phyloP scores from a whole-genome alignment of 2,329 filamentous ascomycete species.

The Gremmenia infestans region DNA sequence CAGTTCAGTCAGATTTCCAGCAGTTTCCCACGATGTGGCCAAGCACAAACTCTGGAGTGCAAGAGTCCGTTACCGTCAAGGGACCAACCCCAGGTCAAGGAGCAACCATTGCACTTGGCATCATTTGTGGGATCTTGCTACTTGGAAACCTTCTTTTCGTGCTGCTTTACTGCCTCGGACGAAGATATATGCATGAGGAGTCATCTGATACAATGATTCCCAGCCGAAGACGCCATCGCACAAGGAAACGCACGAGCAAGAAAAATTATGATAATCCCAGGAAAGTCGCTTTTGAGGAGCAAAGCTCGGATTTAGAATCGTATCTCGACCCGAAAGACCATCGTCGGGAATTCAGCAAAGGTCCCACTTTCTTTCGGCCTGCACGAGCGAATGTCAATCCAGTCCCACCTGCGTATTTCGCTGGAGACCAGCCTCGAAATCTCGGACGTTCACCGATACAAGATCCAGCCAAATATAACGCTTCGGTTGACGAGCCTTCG shows the following conservation, averaged over 20 bases:
- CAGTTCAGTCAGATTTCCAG: neutral
- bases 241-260: neutral
- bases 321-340: neutral
- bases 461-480: neutral
- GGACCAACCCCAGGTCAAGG: conserved; percentile 3
- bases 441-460: neutral
- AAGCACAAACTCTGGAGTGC: neutral
- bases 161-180: neutral
- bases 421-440: neutral
- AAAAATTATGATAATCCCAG: no score
- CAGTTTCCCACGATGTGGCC: neutral
- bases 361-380: neutral
- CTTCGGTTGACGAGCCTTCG: neutral
- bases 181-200: neutral
- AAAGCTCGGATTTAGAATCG: neutral
- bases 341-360: neutral
- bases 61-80: neutral
- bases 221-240: neutral
- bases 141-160: conserved; percentile 8
- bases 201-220: neutral
- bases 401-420: neutral
- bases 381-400: neutral
- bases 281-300: no score
- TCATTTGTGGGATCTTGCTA: conserved; percentile 6
- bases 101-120: conserved; percentile 9